phyloP scores from a whole-genome alignment of 768 basidiomycete species.

The Tricholoma terreum region DNA sequence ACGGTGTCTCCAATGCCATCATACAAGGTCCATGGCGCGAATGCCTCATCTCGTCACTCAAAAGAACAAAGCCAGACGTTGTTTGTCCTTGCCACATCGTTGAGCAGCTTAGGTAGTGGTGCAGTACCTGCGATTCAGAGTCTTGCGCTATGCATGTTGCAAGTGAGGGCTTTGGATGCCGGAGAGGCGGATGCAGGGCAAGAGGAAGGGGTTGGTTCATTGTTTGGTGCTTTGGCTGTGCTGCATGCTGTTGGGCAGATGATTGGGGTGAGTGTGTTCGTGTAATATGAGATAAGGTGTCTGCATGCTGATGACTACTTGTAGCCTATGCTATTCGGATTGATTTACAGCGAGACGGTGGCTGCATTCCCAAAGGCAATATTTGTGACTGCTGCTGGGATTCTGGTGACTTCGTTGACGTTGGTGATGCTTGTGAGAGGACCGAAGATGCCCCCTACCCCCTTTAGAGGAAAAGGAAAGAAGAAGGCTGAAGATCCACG shows the following conservation, averaged over 20 bases:
- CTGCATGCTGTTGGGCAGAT: conserved; percentile 68
- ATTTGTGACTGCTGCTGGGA: conserved; percentile 53
- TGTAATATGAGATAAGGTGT: not conserved
- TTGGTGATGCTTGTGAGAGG: conserved; percentile 40
- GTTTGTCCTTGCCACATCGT: conserved; percentile 59
- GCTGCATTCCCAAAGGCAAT: conserved; percentile 67
- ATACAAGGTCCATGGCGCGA: conserved; percentile 22
- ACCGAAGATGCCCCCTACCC: conserved; percentile 26
- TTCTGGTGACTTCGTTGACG: conserved; percentile 41
- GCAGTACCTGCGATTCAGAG: conserved; percentile 68
- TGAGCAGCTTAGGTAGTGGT: conserved; percentile 66
- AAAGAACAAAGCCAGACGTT: conserved; percentile 36
- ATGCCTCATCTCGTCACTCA: conserved; percentile 4
- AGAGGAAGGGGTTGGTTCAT: conserved; percentile 42
- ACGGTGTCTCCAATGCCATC: conserved; percentile 48
- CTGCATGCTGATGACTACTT: conserved; percentile 3
- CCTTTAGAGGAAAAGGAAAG: conserved; percentile 14
- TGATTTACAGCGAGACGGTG: conserved; percentile 69
- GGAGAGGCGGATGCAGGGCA: conserved; percentile 16
- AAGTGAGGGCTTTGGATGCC: conserved; percentile 38
- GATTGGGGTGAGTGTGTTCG: conserved; percentile 55
- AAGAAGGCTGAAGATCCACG: conserved; percentile 28
- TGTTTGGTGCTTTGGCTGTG: conserved; percentile 73
- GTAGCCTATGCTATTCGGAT: conserved; percentile 68
- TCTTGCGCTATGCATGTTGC: conserved; percentile 63